These are phyloP conservation scores for Begonia masoniana DNA, from an alignment of 306 rosid genomes.

Conservation along the genomic window DNA sequence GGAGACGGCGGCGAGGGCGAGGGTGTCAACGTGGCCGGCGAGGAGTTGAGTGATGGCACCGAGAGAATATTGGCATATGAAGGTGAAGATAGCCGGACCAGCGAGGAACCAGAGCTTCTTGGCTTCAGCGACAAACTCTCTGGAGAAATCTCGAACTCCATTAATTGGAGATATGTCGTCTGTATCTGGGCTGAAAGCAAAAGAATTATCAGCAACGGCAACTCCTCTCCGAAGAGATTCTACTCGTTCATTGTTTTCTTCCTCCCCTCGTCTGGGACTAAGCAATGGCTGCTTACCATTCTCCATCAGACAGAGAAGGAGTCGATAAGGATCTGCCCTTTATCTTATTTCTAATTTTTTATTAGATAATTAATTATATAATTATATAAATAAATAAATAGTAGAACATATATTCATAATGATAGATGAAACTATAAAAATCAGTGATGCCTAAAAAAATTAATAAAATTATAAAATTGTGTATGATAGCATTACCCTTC, in stretches of 20 bases:
- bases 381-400: too few species aligned
- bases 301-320: conserved; percentile 5
- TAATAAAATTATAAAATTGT: too few species aligned
- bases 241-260: background rate
- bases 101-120: conserved; percentile 88
- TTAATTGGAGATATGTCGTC: conserved; percentile 50
- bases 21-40: conserved; percentile 66
- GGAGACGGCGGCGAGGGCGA: conserved; percentile 78
- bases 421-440: too few species aligned
- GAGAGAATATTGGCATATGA: conserved; percentile 71
- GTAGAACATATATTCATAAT: too few species aligned
- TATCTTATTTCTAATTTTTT: too few species aligned
- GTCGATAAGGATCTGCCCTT: too few species aligned
- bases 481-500: too few species aligned
- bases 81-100: conserved; percentile 85
- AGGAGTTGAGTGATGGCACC: conserved; percentile 76
- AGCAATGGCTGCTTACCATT: conserved; percentile 17
- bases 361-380: too few species aligned
- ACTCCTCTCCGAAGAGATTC: conserved; percentile 16
- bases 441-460: too few species aligned
- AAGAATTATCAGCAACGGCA: conserved; percentile 10
- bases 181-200: conserved; percentile 31
- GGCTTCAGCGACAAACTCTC: conserved; percentile 34
- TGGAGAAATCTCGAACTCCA: conserved; percentile 23
- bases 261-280: background rate